Evolutionary conservation across 2,329 filamentous ascomycete species (phyloP), one percentile per base, ranked within the genome.

Genomic region (Phialemonium atrogriseum): DNA sequence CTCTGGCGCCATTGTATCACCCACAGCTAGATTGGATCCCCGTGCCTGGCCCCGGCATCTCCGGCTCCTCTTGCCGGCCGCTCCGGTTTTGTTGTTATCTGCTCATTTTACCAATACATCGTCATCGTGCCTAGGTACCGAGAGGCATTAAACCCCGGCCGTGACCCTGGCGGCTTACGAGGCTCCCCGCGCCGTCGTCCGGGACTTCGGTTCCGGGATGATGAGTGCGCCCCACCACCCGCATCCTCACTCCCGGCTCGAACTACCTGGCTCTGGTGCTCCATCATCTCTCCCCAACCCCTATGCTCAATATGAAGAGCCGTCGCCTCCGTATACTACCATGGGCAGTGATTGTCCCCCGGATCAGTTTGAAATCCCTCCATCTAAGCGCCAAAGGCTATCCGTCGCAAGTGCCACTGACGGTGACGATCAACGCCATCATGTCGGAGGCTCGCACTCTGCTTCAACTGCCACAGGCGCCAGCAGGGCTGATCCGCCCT

Each of bases 151-250:
- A 32, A 32, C 27, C 39, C 29, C 34, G 37, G 38, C 38, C 43
- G 49, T 47, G 50, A 50, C 47, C 40, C 53, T 58, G 52, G 55
- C 53, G 52, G 50, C 49, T 40, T 54, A 51, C 51, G 47, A 48
- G 39, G 37, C 46, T 38, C 43, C 46, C 42, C 50, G 47, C 44
- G 38, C 46, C 39, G 40, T 54, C 41, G 51, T 52, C 47, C 48
- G 50, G 47, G 53, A 51, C 38, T 51, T 50, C 42, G 49, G 46
- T 43, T 42, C 50, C 36, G 52, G 55, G 51, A 49, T 50, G 37
- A 62, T 64, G 60, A 51, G 51, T n/a, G 50, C 55, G 10, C 55
- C 55, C 18, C 51, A 59, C 27, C 52, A 55, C 26, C 36, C 50
- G 6, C 56, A 57, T 38, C 34, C 15, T 22, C 24, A 12, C 32